Percentiles rank a stretch among this genome's conserved stretches.
Evolutionary conservation across 805 yeast species (phyloP).

Genomic region (Starmerella kuoi): DNA sequence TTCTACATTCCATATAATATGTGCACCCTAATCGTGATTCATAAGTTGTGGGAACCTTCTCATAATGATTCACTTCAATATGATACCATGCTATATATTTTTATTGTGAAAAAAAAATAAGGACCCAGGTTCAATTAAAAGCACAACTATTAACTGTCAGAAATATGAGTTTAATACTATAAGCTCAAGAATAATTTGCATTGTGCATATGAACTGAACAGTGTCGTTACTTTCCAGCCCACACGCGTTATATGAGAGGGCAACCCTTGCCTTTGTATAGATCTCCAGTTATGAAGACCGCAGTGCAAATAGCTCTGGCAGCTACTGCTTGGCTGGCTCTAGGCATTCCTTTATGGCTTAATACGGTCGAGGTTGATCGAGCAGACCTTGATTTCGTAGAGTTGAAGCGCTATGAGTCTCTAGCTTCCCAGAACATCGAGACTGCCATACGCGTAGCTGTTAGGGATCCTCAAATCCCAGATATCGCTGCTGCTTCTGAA

Average conservation of each 20-base stretch:
- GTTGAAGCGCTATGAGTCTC: constrained; percentile 29
- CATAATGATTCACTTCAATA: no score
- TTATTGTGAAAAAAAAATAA: no score
- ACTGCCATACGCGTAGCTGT: constrained; percentile 26
- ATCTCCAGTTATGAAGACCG: constrained; percentile 7
- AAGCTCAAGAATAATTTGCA: no score
- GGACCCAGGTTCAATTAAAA: no score
- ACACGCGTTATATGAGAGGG: not conserved
- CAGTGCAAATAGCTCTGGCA: constrained; percentile 11
- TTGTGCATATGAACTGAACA: no score
- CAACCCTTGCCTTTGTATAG: not conserved
- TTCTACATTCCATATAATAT: not conserved
- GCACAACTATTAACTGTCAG: no score
- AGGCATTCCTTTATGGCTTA: constrained; percentile 42
- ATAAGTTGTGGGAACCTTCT: no score
- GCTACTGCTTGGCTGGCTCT: constrained; percentile 22
- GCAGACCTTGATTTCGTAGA: constrained; percentile 44
- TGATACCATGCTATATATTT: no score
- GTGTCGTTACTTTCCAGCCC: no score
- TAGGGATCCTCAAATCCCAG: constrained; percentile 43
- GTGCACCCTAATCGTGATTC: no score
- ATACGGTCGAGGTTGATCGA: constrained; percentile 50
- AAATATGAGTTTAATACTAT: no score
- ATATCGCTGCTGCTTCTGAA: constrained; percentile 46
- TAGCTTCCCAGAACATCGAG: constrained; percentile 17